These are phyloP conservation scores for Aurantiochytrium sp. DNA, from an alignment of 108 stramenopile genomes.

Conservation along the genomic window DNA sequence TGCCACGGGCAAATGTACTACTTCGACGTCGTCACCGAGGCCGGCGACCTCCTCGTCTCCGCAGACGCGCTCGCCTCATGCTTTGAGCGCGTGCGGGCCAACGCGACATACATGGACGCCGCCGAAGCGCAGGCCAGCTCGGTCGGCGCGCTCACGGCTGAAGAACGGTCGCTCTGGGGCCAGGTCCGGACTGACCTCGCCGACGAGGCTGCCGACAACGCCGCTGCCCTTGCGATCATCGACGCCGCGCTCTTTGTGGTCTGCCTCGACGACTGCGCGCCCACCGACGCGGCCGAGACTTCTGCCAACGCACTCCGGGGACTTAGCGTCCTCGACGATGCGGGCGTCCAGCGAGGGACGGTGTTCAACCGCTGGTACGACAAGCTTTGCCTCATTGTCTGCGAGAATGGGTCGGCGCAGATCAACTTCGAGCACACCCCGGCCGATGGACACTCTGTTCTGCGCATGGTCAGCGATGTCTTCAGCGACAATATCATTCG, in stretches of 20 bases:
- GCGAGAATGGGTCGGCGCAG: not conserved
- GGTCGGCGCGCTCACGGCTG: not conserved
- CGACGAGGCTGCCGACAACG: not conserved
- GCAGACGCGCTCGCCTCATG: not conserved
- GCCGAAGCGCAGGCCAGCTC: not conserved
- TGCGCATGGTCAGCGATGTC: constrained; percentile 3
- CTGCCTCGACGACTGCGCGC: not conserved
- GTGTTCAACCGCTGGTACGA: constrained; percentile 20
- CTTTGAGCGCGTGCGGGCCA: not conserved
- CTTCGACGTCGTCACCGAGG: not conserved
- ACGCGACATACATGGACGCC: not conserved
- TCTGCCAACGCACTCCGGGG: not conserved
- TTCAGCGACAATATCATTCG: constrained; percentile 10
- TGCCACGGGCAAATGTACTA: not conserved
- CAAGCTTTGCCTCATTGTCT: constrained; percentile 12
- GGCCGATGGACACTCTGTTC: constrained; percentile 20
- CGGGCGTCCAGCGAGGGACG: not conserved
- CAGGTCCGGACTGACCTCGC: not conserved
- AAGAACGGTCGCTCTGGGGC: not conserved
- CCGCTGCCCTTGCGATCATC: not conserved
- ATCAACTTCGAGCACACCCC: constrained; percentile 16
- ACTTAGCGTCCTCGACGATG: not conserved
- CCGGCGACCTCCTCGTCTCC: not conserved
- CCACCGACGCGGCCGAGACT: not conserved
- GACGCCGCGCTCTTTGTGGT: not conserved